Percentiles rank a stretch among this genome's conserved stretches.
phyloP scores from a whole-genome alignment of 228 moss, liverwort and hornwort genomes.

The Sphagnum magellanicum region DNA sequence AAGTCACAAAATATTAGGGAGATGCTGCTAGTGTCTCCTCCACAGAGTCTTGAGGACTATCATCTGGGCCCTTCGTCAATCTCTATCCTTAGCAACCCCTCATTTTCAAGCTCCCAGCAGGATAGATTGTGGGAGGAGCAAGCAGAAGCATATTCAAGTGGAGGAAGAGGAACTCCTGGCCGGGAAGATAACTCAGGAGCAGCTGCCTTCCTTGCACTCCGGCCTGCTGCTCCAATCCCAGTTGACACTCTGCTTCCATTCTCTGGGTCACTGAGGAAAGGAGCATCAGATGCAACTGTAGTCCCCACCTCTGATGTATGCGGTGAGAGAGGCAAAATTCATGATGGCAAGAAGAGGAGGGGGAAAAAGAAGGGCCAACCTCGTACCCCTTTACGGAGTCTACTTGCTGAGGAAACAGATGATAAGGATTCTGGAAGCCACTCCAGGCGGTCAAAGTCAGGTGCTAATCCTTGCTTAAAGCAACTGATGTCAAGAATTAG shows the following conservation, averaged over 20 bases:
- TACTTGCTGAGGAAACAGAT: constrained; percentile 26
- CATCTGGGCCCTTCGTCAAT: constrained; percentile 36
- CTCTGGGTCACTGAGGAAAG: constrained; percentile 18
- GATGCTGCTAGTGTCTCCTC: constrained; percentile 30
- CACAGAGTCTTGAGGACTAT: constrained; percentile 19
- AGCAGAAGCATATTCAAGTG: constrained; percentile 52
- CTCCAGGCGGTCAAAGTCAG: constrained; percentile 2
- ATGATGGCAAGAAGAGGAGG: constrained; percentile 20
- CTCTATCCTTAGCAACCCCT: constrained; percentile 42
- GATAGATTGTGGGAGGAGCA: constrained; percentile 62
- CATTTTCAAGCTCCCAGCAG: constrained; percentile 53
- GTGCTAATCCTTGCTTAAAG: constrained; percentile 32
- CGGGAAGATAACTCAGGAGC: constrained; percentile 31
- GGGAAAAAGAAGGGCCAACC: constrained; percentile 26
- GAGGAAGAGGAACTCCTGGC: constrained; percentile 48
- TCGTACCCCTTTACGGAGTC: constrained; percentile 24
- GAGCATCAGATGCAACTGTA: constrained; percentile 12
- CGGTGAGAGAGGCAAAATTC: constrained; percentile 15
- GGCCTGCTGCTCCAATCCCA: constrained; percentile 18
- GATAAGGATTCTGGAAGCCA: constrained; percentile 2
- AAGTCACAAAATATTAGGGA: constrained; percentile 22
- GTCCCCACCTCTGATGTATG: constrained; percentile 9
- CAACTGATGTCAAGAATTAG: constrained; percentile 33
- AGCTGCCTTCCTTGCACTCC: constrained; percentile 5
- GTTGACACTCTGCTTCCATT: constrained; percentile 18